Base-by-base conservation (phyloP, 768 basidiomycete species). In the Cytidiella melzeri region DNA sequence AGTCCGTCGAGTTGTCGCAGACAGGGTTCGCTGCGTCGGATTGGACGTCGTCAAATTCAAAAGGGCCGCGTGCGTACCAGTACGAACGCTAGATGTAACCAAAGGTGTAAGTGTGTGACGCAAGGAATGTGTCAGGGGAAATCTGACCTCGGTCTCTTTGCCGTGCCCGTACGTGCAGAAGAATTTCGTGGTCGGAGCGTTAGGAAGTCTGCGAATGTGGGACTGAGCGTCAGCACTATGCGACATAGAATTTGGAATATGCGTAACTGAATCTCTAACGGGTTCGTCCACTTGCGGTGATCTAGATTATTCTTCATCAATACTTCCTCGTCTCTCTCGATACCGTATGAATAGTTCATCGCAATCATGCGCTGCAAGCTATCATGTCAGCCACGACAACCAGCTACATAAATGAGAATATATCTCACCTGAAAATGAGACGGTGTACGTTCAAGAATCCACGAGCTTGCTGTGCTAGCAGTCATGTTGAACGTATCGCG, bases 101-200 rank as follows among this genome's bases (percentile, higher is more conserved):
- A 11, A 36, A 25, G 19, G 46, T 40, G 21, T 25, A 39, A 54
- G 37, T 37, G 39, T 12, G 47, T 49, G n/a, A 36, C 48, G 36
- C 50, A 44, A 27, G 13, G 40, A 6, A 23, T n/a, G 30, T 7
- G 15, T 34, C 30, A n/a, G 48, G 52, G 41, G 43, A 49, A 36
- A 45, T 48, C 76, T 55, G 34, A 82, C 88, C 77, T 96, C 93
- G 0, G 93, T 99, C 58, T 93, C 88, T 62, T 97, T 97, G 18
- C 95, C 95, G 56, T 91, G 85, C 0, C 95, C 95, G 68, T 98
- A 97, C 2, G 93, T 79, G 55, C 94, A 97, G 64, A 84, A 88
- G 24, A 95, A 83, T 61, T 85, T 90, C 83, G 96, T 87, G 4
- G 84, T 87, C 1, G 95, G 93, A 0, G 96, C 96, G 41, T 81